Evolutionary conservation across 2,329 filamentous ascomycete genomes (phyloP).

Genomic region (Zasmidium cellare): DNA sequence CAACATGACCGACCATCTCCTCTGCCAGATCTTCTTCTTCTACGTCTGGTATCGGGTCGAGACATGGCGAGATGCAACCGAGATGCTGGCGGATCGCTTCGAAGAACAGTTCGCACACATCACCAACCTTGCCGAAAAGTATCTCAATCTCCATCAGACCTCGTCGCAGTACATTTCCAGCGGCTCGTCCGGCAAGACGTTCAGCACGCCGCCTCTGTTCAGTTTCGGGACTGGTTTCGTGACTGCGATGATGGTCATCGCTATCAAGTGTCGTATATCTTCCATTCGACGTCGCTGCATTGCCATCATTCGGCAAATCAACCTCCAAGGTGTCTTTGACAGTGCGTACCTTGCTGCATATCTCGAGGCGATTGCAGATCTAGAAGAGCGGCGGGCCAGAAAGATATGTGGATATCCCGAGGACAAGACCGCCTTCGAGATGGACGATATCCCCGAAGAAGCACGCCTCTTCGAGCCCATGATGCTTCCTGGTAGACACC

Average conservation of each 20-base stretch:
- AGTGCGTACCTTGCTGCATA: conserved; percentile 8
- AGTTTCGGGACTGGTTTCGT: conserved; percentile 7
- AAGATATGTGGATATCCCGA: not conserved
- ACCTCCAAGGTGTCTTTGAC: conserved; percentile 8
- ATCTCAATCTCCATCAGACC: not conserved
- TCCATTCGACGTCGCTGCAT: conserved; percentile 4
- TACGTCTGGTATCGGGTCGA: conserved; percentile 4
- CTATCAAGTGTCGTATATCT: conserved; percentile 7
- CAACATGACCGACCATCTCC: conserved; percentile 3
- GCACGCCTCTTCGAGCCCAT: conserved; percentile 8
- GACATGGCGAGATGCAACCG: conserved; percentile 3
- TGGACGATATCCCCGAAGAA: not conserved
- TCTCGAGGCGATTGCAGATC: not conserved
- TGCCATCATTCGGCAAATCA: not conserved
- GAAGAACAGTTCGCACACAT: conserved; percentile 4
- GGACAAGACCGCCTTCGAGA: not conserved
- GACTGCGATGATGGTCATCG: not conserved
- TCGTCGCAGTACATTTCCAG: not conserved
- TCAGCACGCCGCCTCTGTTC: conserved; percentile 9
- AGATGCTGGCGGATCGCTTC: conserved; percentile 4
- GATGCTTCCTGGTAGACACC: conserved; percentile 7
- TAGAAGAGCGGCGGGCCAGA: conserved; percentile 5
- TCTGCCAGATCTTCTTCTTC: conserved; percentile 9
- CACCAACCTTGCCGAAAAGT: conserved; percentile 5
- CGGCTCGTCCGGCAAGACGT: not conserved